Evolutionary conservation across 139 green algal genomes (phyloP), one percentile per base, ranked within the genome.

Genomic region (Chloropicon primus): DNA sequence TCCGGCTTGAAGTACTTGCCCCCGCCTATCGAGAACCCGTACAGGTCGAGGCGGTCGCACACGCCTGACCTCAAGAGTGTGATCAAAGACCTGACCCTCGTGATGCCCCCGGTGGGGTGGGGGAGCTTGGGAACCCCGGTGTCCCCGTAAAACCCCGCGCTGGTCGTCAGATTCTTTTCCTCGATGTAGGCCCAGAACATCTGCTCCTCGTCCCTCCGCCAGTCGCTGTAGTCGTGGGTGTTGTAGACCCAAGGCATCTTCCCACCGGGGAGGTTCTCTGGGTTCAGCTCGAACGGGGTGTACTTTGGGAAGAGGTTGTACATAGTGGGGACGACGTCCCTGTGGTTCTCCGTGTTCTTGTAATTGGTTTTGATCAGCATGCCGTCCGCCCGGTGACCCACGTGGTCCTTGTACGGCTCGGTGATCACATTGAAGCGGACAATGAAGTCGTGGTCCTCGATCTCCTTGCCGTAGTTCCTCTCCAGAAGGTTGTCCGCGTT

Each of bases 401-500:
- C 41, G 17, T n/a, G 17, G 10, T 62, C 41, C 41, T 62, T 62
- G 41, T n/a, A 62, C 1, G 23, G 73, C 29, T 82, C 75, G 22
- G 53, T 82, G 24, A 53, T 54, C 21, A 76, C 62, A 2, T 82
- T 82, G 78, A 79, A 82, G 21, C 78, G 72, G n/a, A 79, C 74
- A 24, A 82, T 73, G 27, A 82, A 82, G 74, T 82, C 78, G 78
- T 82, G 78, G 25, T 21, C 26, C 53, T 82, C 78, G 26, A 82
- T 82, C 53, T 82, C 54, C 27, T 54, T 5, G 5, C 78, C 78
- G 24, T 25, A 75, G 22, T 24, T 23, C 23, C 74, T 17, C 27
- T 3, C 21, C 21, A 82, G 22, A 53, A 82, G 3, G 74, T 82
- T 82, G 27, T 82, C 78, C n/a, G 78, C 78, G 2, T 74, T 79